A percentile compares a stretch with the other conserved stretches of the same genome.
These are phyloP conservation scores for Gaeumannomyces sp. DNA, from an alignment of 2,329 filamentous ascomycete genomes.

Conservation along the genomic window DNA sequence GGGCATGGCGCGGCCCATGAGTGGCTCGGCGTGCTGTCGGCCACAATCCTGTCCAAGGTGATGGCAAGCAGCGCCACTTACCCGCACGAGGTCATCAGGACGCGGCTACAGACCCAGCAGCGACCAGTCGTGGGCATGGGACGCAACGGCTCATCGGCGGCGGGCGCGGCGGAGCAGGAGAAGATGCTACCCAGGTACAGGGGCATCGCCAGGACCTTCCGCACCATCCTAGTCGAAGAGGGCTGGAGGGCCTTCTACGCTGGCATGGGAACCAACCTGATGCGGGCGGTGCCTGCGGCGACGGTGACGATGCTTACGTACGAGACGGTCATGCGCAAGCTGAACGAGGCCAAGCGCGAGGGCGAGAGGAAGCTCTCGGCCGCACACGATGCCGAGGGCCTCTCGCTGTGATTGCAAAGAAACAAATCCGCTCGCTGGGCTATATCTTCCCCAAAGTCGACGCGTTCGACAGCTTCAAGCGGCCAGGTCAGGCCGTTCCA, in stretches of 20 bases:
- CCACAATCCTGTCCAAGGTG: conserved; percentile 90
- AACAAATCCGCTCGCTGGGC: no score
- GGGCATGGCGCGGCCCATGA: conserved; percentile 51
- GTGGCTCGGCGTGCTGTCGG: conserved; percentile 76
- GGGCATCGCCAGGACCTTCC: conserved; percentile 75
- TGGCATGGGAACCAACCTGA: conserved; percentile 95
- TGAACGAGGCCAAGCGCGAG: conserved; percentile 31
- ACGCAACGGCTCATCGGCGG: conserved; percentile 15
- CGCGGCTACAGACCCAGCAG: conserved; percentile 87
- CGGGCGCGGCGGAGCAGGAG: conserved; percentile 19
- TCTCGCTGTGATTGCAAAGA: no score
- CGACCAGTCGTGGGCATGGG: conserved; percentile 46
- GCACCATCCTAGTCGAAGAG: conserved; percentile 81
- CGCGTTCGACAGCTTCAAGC: no score
- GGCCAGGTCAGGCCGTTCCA: no score
- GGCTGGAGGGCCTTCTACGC: conserved; percentile 97
- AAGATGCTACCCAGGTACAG: conserved; percentile 53
- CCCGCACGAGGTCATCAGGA: conserved; percentile 93
- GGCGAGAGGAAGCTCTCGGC: conserved; percentile 1
- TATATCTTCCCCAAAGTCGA: no score
- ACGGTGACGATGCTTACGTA: conserved; percentile 98
- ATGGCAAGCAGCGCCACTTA: conserved; percentile 93
- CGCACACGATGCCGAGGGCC: no score
- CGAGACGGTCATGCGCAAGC: conserved; percentile 62
- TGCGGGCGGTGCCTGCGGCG: conserved; percentile 87